phyloP scores from a whole-genome alignment of 2,329 filamentous ascomycete species.

The Penicillium griseofulvum region DNA sequence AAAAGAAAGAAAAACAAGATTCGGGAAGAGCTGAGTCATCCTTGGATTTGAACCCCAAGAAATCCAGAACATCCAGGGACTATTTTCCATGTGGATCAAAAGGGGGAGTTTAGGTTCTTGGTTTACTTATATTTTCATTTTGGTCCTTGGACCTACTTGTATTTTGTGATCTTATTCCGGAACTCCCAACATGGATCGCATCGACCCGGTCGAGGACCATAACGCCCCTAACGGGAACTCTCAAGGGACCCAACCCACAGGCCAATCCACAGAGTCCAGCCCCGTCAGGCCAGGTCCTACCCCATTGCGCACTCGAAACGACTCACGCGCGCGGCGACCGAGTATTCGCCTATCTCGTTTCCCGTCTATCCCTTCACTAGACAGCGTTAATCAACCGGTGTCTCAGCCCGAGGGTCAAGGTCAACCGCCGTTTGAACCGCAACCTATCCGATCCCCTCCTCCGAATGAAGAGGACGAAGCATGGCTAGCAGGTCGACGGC shows the following conservation, averaged over 20 bases:
- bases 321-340: conserved; percentile 30
- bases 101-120: neutral
- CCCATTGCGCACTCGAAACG: conserved; percentile 19
- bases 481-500: conserved; percentile 33
- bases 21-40: conserved; percentile 17
- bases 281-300: conserved; percentile 11
- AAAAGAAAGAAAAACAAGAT: conserved; percentile 17
- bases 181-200: conserved; percentile 37
- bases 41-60: neutral
- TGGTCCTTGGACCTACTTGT: neutral
- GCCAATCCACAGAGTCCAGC: conserved; percentile 9
- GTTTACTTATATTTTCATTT: neutral
- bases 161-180: neutral
- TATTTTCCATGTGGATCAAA: neutral
- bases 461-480: conserved; percentile 28
- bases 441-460: conserved; percentile 14
- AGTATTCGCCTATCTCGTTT: conserved; percentile 32
- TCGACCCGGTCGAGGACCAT: conserved; percentile 32
- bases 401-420: conserved; percentile 6
- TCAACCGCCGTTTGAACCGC: conserved; percentile 17
- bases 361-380: conserved; percentile 18
- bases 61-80: neutral
- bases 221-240: conserved; percentile 7
- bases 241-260: conserved; percentile 6
- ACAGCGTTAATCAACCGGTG: conserved; percentile 8